Base-by-base conservation (phyloP, 441 rosid genomes). In the Cnidoscolus chayamansa region DNA sequence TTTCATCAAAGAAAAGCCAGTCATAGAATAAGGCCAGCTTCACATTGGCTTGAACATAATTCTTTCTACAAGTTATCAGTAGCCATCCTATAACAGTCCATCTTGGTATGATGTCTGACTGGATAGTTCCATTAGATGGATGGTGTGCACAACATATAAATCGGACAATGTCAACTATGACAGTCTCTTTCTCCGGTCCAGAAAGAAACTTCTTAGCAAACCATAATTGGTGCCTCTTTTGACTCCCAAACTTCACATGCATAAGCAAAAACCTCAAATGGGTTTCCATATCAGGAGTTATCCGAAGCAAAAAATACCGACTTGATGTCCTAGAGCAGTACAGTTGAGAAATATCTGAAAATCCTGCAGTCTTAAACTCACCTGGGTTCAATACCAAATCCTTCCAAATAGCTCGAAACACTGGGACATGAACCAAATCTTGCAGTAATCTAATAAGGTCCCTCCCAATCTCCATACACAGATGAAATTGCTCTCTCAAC, bases 11-110 rank as follows among this genome's bases (percentile, higher is more conserved):
- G 81, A 94, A 94, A 66, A 92, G 91, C 99, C 97, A 90, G 67
- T 94, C 98, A 62, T 84, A 89, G 77, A 92, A 85, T 77, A 94
- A 66, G 63, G 98, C 96, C 43, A 92, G 78, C 88, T 82, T 94
- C 12, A 68, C 82, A 74, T 84, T 84, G 56, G 82, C 82, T 81
- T 84, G 90, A 31, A 82, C 74, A 72, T 89, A 79, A 47, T 73
- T 90, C 75, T 84, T 88, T 74, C 80, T 85, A 66, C 89, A 87
- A 20, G 71, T 75, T 49, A 78, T 86, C 16, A 94, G 75, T n/a
- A 92, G 78, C 97, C 96, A 92, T 63, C 98, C 98, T 62, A 92
- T 66, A 48, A 87, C 83, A 58, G 96, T 96, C 97, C 98, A 94
- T 72, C 98, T 86, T 0, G 98, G 98, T 85, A 87, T 78, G 69